Percentiles rank a stretch among this genome's conserved stretches.
These are phyloP conservation scores for Chalara sp. DNA, from an alignment of 2,329 filamentous ascomycete species.

Conservation along the genomic window DNA sequence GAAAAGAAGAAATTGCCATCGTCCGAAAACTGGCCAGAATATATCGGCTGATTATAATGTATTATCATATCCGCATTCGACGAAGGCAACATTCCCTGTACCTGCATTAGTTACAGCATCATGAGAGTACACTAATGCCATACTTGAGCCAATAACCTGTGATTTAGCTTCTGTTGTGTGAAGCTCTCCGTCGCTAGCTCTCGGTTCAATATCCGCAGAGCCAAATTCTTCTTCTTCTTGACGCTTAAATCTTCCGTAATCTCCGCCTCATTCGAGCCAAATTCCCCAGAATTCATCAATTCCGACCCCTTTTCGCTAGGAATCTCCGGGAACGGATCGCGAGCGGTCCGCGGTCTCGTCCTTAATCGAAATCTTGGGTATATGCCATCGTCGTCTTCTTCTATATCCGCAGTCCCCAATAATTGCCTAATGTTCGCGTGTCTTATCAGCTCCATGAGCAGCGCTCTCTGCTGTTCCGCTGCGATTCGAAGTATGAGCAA, in stretches of 20 bases:
- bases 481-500: constrained; percentile 21
- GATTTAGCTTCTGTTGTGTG: constrained; percentile 52
- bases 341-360: constrained; percentile 33
- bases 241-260: constrained; percentile 38
- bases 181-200: constrained; percentile 68
- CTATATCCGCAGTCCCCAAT: constrained; percentile 13
- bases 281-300: constrained; percentile 76
- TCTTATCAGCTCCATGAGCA: constrained; percentile 17
- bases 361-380: constrained; percentile 35
- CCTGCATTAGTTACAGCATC: not conserved
- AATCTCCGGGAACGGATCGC: constrained; percentile 70
- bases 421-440: constrained; percentile 16
- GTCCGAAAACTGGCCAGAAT: constrained; percentile 93
- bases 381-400: constrained; percentile 10
- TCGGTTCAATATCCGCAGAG: constrained; percentile 68
- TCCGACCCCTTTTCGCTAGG: constrained; percentile 70
- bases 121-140: constrained; percentile 7
- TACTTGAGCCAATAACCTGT: constrained; percentile 62
- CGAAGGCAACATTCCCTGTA: constrained; percentile 67
- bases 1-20: constrained; percentile 97
- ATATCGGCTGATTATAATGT: constrained; percentile 78
- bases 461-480: constrained; percentile 16
- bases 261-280: constrained; percentile 61
- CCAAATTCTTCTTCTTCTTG: constrained; percentile 52
- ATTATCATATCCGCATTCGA: constrained; percentile 79